Evolutionary conservation across 2,329 filamentous ascomycete species (phyloP), one percentile per base, ranked within the genome.

Genomic region (Sarocladium oryzae): DNA sequence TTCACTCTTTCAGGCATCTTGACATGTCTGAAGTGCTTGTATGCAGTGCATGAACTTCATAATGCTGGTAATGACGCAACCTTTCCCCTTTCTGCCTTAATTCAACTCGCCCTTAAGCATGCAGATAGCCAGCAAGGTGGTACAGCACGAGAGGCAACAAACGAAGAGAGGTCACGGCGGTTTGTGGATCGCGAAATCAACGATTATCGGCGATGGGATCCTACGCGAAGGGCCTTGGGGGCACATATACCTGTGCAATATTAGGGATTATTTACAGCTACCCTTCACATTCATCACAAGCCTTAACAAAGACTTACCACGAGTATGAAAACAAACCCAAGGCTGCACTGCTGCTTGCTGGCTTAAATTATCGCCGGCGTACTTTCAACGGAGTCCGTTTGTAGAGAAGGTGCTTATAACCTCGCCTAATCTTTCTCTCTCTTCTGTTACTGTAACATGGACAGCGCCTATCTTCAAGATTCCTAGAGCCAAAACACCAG

Each of bases 11-110:
- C 16, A 11, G 37, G 37, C 10, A 20, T 41, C n/a, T 21, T 41
- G 37, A 24, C 16, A 10, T 23, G 23, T n/a, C n/a, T 41, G 15
- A 11, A 41, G 21, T 41, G 20, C 20, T 8, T 18, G 8, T n/a
- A 21, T 24, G 10, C 37, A n/a, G 10, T 11, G 7, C 21, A 41
- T 18, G 37, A 41, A 23, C 37, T 41, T 21, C 37, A 41, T n/a
- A 45, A 30, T 30, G 40, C 40, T 16, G 40, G 40, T 21, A 45
- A 45, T n/a, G 40, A 45, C 18, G 40, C 21, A 26, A 45, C 21
- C 21, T 28, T 45, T n/a, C 26, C 40, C 10, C 40, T 45, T 5
- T 18, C 26, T 30, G 40, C 40, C 15, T 16, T 45, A 13, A n/a
- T 45, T 10, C 21, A 23, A 16, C 11, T 45, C 23, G 40, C 40